Evolutionary conservation across 2,329 filamentous ascomycete species (phyloP), one percentile per base, ranked within the genome.

Genomic region (Cladophialophora bantiana): DNA sequence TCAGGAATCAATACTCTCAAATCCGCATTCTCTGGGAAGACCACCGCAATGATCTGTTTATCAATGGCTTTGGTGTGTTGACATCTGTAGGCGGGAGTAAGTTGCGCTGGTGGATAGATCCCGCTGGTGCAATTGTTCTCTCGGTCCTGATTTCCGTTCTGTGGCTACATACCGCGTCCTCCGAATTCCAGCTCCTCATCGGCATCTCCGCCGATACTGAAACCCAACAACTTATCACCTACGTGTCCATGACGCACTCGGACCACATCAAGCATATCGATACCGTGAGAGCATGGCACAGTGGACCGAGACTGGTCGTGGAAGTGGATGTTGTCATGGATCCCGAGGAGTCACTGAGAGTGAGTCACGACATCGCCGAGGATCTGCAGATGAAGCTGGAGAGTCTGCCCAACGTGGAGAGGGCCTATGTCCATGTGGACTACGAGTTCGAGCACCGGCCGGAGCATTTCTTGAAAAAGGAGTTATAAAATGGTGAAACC

Each of bases 291-390:
- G 93, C 94, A 0, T 98, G 97, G 80, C 94, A 97, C 79, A 92
- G 89, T 6, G 94, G 94, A 0, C 88, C 94, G 0, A 86, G 94
- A 20, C 86, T 97, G 54, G 93, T 98, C 71, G 94, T 96, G 72
- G 95, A 99, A 82, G 93, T 98, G 42, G 95, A 99, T 76, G 89
- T 98, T 63, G 94, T 98, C 74, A 97, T 98, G 93, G 88, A 94
- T 72, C 87, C 89, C 0, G 82, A 87, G 0, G 86, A 89, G 62
- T 87, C 88, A 1, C 85, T 99, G 15, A 84, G 86, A 69, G 89
- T 89, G 60, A 95, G 93, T 0, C 95, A 99, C 78, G 95, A 99
- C 75, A 88, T 97, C 12, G 94, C 95, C 0, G 95, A 99, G 80
- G 93, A 90, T 74, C 83, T 99, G 73, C 95, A 99, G 83, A 91